These are phyloP conservation scores for Limonium bicolor DNA, from an alignment of 148 eudicot genomes.

Conservation along the genomic window DNA sequence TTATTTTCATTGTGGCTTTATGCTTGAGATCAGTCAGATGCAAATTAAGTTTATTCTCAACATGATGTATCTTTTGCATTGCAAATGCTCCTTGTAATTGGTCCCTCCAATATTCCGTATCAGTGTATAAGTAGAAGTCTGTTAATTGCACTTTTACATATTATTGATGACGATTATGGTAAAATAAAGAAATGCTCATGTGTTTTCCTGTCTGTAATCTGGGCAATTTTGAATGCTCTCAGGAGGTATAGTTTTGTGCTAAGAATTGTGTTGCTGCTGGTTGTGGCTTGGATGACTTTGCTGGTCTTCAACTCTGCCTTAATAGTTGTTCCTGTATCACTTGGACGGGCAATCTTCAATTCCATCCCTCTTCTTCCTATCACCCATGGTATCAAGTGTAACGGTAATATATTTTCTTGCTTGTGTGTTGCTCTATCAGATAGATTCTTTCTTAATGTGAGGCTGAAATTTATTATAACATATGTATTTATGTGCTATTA, in stretches of 20 bases:
- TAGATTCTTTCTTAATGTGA: neutral
- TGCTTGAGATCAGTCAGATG: no score
- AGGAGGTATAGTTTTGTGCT: constrained; percentile 77
- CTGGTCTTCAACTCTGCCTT: constrained; percentile 68
- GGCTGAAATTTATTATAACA: no score
- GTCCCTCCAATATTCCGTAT: no score
- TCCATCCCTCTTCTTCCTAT: constrained; percentile 76
- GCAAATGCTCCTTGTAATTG: no score
- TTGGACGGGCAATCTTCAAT: constrained; percentile 77
- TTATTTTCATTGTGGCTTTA: no score
- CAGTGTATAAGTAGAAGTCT: no score
- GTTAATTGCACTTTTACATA: no score
- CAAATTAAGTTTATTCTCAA: no score
- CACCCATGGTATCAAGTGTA: constrained; percentile 93
- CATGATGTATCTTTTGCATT: no score
- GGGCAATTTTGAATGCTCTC: constrained; percentile 3
- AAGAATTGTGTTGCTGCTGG: constrained; percentile 66
- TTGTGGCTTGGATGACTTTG: constrained; percentile 96
- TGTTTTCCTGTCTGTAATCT: no score
- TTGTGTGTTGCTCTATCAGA: neutral
- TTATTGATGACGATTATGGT: no score
- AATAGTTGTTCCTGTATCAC: constrained; percentile 67
- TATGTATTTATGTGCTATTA: neutral
- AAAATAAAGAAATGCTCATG: no score
- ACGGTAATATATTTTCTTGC: constrained; percentile 30